These are phyloP conservation scores for Aspergillus ostianus DNA, from an alignment of 495 filamentous ascomycete genomes.

Conservation along the genomic window DNA sequence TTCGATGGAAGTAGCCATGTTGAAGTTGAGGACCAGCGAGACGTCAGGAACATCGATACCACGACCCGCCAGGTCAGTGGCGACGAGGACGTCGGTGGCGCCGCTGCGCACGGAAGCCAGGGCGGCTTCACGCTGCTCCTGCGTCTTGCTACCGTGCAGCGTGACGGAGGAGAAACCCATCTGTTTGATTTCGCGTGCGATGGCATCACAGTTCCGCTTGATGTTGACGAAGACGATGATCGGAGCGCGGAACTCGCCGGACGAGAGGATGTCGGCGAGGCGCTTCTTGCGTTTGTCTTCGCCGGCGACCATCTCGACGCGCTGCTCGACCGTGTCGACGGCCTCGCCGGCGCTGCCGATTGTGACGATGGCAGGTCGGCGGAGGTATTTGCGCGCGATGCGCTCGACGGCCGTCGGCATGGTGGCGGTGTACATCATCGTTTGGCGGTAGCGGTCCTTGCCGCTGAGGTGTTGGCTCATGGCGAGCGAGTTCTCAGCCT, in stretches of 20 bases:
- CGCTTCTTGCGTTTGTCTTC: conserved; percentile 99
- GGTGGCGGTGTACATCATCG: conserved; percentile 99
- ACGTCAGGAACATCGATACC: conserved; percentile 99
- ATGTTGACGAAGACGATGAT: conserved; percentile 99
- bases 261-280: conserved; percentile 83
- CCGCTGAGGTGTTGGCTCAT: conserved; percentile 83
- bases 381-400: conserved; percentile 93
- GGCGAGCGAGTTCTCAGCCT: conserved; percentile 79
- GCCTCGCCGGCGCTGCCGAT: conserved; percentile 95
- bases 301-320: conserved; percentile 86
- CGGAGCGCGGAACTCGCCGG: conserved; percentile 81
- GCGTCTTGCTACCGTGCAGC: conserved; percentile 91
- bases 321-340: conserved; percentile 98
- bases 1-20: conserved; percentile 94
- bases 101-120: conserved; percentile 82
- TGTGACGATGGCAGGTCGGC: conserved; percentile 89
- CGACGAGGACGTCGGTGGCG: conserved; percentile 83
- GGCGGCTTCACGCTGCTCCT: conserved; percentile 96
- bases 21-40: conserved; percentile 94
- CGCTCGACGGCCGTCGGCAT: conserved; percentile 94
- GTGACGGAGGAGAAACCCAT: conserved; percentile 92
- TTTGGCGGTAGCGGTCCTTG: conserved; percentile 90
- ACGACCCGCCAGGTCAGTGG: conserved; percentile 92
- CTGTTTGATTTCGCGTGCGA: conserved; percentile 92
- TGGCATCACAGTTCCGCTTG: conserved; percentile 97